A percentile compares a stretch with the other conserved stretches of the same genome.
Conservation (phyloP, 305 asterid species). For the Fraxinus sp. region DNA sequence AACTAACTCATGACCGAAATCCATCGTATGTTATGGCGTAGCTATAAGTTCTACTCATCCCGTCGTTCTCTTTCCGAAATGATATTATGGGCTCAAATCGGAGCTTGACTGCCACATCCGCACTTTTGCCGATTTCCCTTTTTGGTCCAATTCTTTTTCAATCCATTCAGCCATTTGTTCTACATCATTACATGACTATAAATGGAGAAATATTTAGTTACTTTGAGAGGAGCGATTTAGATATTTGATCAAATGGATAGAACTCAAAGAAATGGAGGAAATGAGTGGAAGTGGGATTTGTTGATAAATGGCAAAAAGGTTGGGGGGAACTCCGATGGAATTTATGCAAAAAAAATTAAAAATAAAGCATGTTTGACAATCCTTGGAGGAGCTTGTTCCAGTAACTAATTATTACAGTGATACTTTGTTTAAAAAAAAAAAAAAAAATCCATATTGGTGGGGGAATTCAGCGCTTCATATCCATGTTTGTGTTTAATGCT, state of each 20-base stretch:
- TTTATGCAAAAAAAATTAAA: not conserved
- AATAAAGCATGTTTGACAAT: not conserved
- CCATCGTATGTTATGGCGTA: too few species aligned
- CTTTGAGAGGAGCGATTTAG: not conserved
- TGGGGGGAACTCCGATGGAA: not conserved
- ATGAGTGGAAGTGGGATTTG: not conserved
- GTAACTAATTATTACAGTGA: not conserved
- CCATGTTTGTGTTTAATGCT: not conserved
- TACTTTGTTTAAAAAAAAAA: not conserved
- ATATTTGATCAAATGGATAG: not conserved
- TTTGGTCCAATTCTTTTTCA: too few species aligned
- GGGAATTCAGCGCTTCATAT: not conserved
- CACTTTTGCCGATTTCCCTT: too few species aligned
- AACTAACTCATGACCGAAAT: too few species aligned
- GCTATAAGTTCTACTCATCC: too few species aligned
- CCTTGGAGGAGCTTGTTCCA: conserved; percentile 5
- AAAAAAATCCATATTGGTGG: not conserved
- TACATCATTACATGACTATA: not conserved
- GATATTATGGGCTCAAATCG: too few species aligned
- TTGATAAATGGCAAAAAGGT: not conserved
- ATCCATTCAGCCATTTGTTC: too few species aligned
- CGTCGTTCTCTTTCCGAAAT: too few species aligned
- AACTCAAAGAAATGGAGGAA: not conserved
- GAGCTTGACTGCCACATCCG: too few species aligned
- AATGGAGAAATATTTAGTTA: not conserved